A percentile compares a stretch with the other conserved stretches of the same genome.
Conservation (phyloP, 495 filamentous ascomycete genomes). For the Ramalina peruviana region DNA sequence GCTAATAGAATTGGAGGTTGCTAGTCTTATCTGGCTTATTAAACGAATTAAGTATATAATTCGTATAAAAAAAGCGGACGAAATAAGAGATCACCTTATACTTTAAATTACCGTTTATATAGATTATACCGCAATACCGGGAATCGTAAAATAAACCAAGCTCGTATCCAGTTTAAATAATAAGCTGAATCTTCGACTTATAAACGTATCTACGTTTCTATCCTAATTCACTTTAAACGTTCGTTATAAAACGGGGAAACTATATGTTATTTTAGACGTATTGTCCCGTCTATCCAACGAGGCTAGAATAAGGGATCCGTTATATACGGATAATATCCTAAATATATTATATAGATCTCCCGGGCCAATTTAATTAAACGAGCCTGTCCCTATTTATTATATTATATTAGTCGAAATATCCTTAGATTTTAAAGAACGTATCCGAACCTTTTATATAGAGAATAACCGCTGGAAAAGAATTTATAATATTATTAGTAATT, state of each 20-base stretch:
- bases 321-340: neutral
- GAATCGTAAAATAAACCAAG: neutral
- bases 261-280: too few relatives aligned
- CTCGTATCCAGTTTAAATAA: neutral
- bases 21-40: neutral
- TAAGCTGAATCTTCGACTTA: neutral
- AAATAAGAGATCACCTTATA: neutral
- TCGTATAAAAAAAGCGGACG: neutral
- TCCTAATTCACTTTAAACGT: too few relatives aligned
- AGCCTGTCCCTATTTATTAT: neutral
- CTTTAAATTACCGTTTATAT: neutral
- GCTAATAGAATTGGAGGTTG: neutral
- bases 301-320: too few relatives aligned
- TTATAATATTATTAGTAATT: too few relatives aligned
- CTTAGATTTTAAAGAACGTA: too few relatives aligned
- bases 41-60: neutral
- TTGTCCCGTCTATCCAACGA: too few relatives aligned
- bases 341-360: neutral
- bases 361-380: neutral
- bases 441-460: too few relatives aligned
- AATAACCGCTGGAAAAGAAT: too few relatives aligned
- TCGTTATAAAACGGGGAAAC: too few relatives aligned
- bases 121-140: neutral
- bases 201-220: too few relatives aligned
- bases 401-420: too few relatives aligned